A percentile compares a stretch with the other conserved stretches of the same genome.
Conservation (phyloP, 768 basidiomycete genomes). For the Lactarius sanguifluus region DNA sequence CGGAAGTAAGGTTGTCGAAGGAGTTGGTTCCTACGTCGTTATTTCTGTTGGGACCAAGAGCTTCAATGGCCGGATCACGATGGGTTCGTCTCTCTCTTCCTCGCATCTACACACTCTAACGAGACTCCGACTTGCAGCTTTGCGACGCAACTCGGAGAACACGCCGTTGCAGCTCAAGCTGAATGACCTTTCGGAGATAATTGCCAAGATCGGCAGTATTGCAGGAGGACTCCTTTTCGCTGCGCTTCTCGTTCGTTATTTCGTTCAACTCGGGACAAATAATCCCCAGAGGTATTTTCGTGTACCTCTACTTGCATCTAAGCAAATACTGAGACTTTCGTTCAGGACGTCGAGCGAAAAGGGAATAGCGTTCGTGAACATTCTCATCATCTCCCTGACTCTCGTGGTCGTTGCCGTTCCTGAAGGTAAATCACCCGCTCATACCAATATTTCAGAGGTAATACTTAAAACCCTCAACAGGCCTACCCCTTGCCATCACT, state of each 20-base stretch:
- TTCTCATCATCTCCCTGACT: constrained; percentile 92
- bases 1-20: constrained; percentile 87
- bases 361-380: constrained; percentile 87
- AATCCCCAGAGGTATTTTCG: constrained; percentile 41
- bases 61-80: constrained; percentile 97
- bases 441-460: constrained; percentile 10
- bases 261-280: constrained; percentile 74
- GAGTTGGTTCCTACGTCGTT: constrained; percentile 76
- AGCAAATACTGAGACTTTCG: background rate
- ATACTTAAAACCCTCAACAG: constrained; percentile 13
- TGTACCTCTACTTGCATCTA: too few relatives aligned
- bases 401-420: constrained; percentile 86
- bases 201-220: constrained; percentile 84
- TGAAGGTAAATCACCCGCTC: constrained; percentile 49
- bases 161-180: constrained; percentile 95
- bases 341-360: constrained; percentile 70
- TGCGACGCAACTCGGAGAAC: constrained; percentile 81
- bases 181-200: constrained; percentile 88
- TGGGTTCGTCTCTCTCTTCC: constrained; percentile 59
- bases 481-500: too few relatives aligned
- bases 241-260: constrained; percentile 91
- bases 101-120: background rate
- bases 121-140: constrained; percentile 47
- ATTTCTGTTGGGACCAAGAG: constrained; percentile 90
- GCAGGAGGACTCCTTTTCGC: constrained; percentile 83